A percentile compares a stretch with the other conserved stretches of the same genome.
phyloP scores from a whole-genome alignment of 1,139 yeast species.

The Blastobotrys indianensis region DNA sequence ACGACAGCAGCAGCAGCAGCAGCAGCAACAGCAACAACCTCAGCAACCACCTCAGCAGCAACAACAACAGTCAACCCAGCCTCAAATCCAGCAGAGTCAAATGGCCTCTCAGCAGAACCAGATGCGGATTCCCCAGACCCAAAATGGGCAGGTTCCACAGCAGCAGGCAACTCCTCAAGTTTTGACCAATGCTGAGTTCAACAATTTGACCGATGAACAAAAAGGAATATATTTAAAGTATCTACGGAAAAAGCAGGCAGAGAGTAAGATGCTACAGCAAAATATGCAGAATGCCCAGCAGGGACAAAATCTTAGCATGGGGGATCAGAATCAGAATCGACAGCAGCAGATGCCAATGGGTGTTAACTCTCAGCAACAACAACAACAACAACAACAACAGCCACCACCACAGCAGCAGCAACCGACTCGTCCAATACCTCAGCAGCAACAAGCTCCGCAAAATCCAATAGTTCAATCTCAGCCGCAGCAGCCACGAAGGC shows the following conservation, averaged over 20 bases:
- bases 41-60: not conserved
- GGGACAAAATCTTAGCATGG: constrained; percentile 14
- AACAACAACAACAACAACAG: constrained; percentile 20
- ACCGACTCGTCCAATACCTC: constrained; percentile 19
- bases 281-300: constrained; percentile 17
- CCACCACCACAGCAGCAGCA: constrained; percentile 21
- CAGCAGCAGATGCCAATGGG: constrained; percentile 20
- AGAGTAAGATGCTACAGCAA: constrained; percentile 20
- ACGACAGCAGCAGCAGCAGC: not conserved
- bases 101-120: not conserved
- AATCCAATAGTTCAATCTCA: not conserved
- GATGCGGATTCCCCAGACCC: no score
- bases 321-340: constrained; percentile 11
- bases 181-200: constrained; percentile 14
- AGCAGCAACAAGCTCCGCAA: constrained; percentile 14
- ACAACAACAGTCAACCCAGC: not conserved
- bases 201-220: constrained; percentile 22
- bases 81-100: not conserved
- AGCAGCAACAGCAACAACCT: not conserved
- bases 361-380: constrained; percentile 24
- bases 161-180: not conserved
- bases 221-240: constrained; percentile 18
- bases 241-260: constrained; percentile 6
- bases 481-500: constrained; percentile 16
- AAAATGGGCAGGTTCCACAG: no score